phyloP scores from a whole-genome alignment of 2,329 filamentous ascomycete genomes.

The Aspergillus brunneoviolaceus region DNA sequence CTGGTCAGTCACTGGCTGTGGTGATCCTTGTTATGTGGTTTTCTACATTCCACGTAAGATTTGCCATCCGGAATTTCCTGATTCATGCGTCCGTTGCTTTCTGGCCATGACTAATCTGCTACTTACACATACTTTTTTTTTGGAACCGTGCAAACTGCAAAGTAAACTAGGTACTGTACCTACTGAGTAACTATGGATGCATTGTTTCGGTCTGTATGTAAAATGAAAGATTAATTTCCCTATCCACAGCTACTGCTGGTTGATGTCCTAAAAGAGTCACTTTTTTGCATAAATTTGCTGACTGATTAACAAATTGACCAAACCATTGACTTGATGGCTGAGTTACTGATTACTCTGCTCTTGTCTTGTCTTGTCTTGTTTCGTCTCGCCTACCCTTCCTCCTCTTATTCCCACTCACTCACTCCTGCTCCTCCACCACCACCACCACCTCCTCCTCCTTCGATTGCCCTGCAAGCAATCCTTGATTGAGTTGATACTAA shows the following conservation, averaged over 20 bases:
- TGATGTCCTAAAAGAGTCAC: neutral
- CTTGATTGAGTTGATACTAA: constrained; percentile 6
- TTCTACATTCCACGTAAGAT: neutral
- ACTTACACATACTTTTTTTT: neutral
- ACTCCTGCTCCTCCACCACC: neutral
- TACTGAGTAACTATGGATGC: neutral
- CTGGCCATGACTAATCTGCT: neutral
- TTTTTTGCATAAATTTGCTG: neutral
- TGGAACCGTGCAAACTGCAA: neutral
- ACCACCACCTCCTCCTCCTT: no score
- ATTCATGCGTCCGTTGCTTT: neutral
- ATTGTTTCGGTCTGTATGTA: neutral
- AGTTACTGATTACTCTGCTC: neutral
- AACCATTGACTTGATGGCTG: neutral
- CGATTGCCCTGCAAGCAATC: constrained; percentile 3
- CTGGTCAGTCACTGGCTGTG: neutral
- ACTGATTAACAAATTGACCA: neutral
- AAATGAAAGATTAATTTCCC: neutral
- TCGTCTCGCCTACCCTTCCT: neutral
- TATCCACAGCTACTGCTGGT: no score
- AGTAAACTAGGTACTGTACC: neutral
- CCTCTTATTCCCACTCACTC: neutral
- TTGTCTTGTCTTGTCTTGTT: neutral
- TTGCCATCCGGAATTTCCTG: neutral
- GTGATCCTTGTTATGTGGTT: neutral